phyloP scores from a whole-genome alignment of 1,284 basidiomycete genomes.

The Acaromyces ingoldii region DNA sequence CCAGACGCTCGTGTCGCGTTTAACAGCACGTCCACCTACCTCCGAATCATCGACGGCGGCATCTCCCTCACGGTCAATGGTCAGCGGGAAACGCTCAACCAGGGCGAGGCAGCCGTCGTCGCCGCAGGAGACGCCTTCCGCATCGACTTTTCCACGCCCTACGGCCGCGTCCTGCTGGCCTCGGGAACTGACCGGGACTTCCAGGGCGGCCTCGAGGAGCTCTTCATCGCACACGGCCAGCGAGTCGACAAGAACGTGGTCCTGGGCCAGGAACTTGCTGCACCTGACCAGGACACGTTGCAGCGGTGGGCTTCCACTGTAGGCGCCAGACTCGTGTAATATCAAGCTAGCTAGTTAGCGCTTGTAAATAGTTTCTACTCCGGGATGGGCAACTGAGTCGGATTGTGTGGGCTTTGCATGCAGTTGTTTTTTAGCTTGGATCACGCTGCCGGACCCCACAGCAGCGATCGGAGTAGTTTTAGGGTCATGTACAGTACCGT shows the following conservation, averaged over 20 bases:
- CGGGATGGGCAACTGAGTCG: too few relatives aligned
- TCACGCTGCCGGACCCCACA: too few relatives aligned
- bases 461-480: too few relatives aligned
- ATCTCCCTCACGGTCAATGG: background rate
- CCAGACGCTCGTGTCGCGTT: background rate
- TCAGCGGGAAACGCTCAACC: slow-evolving; percentile 41
- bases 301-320: too few relatives aligned
- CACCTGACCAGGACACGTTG: too few relatives aligned
- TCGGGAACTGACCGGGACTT: slow-evolving; percentile 51
- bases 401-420: too few relatives aligned
- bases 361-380: too few relatives aligned
- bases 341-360: too few relatives aligned
- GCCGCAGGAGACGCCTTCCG: slow-evolving; percentile 48
- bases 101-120: slow-evolving; percentile 46
- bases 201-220: slow-evolving; percentile 30
- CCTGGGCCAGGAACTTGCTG: too few relatives aligned
- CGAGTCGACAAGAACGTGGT: background rate
- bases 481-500: too few relatives aligned
- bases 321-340: too few relatives aligned
- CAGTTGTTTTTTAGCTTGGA: too few relatives aligned
- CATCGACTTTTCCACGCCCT: slow-evolving; percentile 50
- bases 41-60: background rate
- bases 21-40: background rate
- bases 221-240: slow-evolving; percentile 29
- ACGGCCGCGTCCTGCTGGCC: slow-evolving; percentile 52